phyloP scores from a whole-genome alignment of 306 rosid species.

The Adenanthera pavonina region DNA sequence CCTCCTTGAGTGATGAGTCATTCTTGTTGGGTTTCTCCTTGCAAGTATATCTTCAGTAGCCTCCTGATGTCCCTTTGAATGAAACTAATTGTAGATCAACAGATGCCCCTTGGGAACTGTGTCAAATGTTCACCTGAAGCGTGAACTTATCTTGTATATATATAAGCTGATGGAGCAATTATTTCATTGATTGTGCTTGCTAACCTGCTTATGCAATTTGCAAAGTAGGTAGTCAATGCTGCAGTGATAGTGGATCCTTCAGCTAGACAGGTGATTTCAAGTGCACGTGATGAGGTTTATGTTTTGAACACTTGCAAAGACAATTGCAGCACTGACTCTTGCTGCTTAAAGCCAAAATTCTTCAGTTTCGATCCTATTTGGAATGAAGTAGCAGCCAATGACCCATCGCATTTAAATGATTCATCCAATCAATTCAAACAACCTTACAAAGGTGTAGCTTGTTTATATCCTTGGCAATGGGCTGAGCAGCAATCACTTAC shows the following conservation, averaged over 20 bases:
- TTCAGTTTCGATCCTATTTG: conserved; percentile 36
- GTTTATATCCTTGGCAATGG: conserved; percentile 82
- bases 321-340: conserved; percentile 33
- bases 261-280: conserved; percentile 63
- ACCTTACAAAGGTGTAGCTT: conserved; percentile 49
- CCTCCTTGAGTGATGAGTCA: neutral
- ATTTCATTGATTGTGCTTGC: neutral
- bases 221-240: conserved; percentile 72
- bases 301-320: conserved; percentile 48
- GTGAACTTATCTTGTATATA: neutral
- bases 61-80: neutral
- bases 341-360: conserved; percentile 45
- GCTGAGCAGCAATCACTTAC: conserved; percentile 51
- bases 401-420: conserved; percentile 32
- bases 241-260: conserved; percentile 95
- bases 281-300: conserved; percentile 70
- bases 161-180: neutral
- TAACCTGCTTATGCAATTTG: neutral
- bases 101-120: neutral
- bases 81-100: neutral
- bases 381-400: conserved; percentile 39
- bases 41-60: neutral
- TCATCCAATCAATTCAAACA: conserved; percentile 40
- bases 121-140: neutral
- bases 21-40: neutral